phyloP scores from a whole-genome alignment of 371 early-diverging fungal genomes.

The Nosema granulosis region DNA sequence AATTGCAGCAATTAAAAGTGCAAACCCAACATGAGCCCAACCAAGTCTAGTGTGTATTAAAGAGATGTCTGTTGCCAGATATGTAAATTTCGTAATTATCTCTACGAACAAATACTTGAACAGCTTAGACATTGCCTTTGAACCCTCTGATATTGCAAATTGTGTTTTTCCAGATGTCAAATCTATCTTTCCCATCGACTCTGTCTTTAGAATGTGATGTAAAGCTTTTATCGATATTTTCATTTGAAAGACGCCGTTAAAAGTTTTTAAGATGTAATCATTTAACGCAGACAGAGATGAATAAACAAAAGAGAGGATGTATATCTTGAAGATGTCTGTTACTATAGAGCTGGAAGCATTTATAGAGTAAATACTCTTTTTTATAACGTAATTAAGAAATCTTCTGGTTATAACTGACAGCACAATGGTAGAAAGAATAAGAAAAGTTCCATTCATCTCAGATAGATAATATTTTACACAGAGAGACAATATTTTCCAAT shows the following conservation, averaged over 20 bases:
- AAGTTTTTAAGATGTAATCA: background rate
- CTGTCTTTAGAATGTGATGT: background rate
- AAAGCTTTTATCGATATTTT: constrained; percentile 1
- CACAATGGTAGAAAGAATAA: background rate
- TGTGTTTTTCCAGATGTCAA: constrained; percentile 19
- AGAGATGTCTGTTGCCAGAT: background rate
- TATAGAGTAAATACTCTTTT: background rate
- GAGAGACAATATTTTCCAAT: background rate
- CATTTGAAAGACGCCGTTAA: background rate
- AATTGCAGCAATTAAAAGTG: background rate
- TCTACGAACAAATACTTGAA: constrained; percentile 10
- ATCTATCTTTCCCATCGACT: background rate
- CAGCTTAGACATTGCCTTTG: constrained; percentile 19
- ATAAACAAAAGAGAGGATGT: background rate
- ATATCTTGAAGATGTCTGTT: background rate
- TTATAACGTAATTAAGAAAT: background rate
- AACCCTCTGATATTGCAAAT: constrained; percentile 18
- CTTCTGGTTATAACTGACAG: background rate
- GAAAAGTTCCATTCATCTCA: background rate
- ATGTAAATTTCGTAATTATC: background rate
- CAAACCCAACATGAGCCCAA: background rate
- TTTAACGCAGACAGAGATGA: background rate
- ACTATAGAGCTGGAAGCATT: background rate
- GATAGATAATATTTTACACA: constrained; percentile 3
- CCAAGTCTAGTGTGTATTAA: background rate